Percentiles rank a stretch among this genome's conserved stretches.
Evolutionary conservation across 768 basidiomycete species (phyloP).

Genomic region (Pleurotus sapidus): DNA sequence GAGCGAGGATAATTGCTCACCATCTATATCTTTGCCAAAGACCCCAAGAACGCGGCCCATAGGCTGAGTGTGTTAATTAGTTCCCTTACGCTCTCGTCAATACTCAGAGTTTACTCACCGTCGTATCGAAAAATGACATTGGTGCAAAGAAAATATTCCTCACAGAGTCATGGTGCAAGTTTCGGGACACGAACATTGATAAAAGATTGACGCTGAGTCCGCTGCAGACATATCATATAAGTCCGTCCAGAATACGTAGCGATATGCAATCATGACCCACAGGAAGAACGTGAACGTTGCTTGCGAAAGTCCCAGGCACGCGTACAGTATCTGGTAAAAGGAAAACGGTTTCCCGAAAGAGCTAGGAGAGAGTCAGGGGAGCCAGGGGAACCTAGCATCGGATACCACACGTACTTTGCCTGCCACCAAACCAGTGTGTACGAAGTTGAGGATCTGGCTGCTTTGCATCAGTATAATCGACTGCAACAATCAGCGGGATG

Average conservation of each 20-base stretch:
- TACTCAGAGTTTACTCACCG: slow-evolving; percentile 27
- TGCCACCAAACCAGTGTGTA: slow-evolving; percentile 78
- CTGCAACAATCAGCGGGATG: slow-evolving; percentile 45
- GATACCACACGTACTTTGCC: no score
- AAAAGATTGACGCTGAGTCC: slow-evolving; percentile 54
- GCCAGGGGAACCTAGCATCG: no score
- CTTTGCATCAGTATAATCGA: slow-evolving; percentile 58
- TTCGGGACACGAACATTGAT: slow-evolving; percentile 57
- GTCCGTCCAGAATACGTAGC: no score
- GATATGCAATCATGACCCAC: slow-evolving; percentile 26
- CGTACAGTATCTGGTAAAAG: slow-evolving; percentile 67
- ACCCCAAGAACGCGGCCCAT: slow-evolving; percentile 59
- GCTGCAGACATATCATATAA: slow-evolving; percentile 21
- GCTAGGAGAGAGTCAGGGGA: slow-evolving; percentile 20
- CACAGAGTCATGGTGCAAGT: slow-evolving; percentile 57
- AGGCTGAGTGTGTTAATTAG: slow-evolving; percentile 32
- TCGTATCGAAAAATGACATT: slow-evolving; percentile 77
- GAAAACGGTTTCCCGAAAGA: slow-evolving; percentile 45
- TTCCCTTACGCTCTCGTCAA: neutral
- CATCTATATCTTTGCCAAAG: slow-evolving; percentile 67
- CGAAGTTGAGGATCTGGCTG: slow-evolving; percentile 56
- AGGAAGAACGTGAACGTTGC: slow-evolving; percentile 52
- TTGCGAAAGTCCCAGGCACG: slow-evolving; percentile 56
- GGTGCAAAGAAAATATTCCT: slow-evolving; percentile 64
- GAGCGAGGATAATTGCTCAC: slow-evolving; percentile 26